A percentile compares a stretch with the other conserved stretches of the same genome.
Conservation (phyloP, 371 early-diverging fungal species). For the Umbelopsis sp. region DNA sequence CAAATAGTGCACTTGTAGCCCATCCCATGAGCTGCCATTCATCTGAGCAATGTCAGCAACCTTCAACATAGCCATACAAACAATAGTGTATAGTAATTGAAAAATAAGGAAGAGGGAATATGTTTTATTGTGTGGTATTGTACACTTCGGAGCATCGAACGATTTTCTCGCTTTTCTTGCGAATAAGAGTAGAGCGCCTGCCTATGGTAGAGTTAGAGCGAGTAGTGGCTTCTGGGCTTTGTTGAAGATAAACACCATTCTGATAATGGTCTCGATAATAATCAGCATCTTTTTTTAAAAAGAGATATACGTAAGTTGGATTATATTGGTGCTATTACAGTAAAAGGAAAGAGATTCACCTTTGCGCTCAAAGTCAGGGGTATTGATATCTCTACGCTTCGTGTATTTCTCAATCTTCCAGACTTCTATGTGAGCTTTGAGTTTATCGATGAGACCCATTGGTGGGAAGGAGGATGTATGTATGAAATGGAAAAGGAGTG, state of each 20-base stretch:
- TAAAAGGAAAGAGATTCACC: constrained; percentile 24
- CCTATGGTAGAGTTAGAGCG: constrained; percentile 20
- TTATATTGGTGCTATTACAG: neutral
- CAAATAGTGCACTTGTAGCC: neutral
- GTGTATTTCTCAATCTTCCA: constrained; percentile 72
- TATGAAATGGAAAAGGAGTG: constrained; percentile 11
- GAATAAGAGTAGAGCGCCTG: constrained; percentile 30
- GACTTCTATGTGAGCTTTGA: constrained; percentile 63
- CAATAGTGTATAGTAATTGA: neutral
- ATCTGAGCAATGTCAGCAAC: neutral
- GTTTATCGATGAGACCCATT: constrained; percentile 63
- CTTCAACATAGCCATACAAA: neutral
- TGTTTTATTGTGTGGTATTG: constrained; percentile 28
- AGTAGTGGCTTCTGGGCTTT: neutral
- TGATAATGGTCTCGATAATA: constrained; percentile 62
- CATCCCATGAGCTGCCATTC: neutral
- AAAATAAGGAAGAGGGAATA: neutral
- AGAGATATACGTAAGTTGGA: constrained; percentile 4
- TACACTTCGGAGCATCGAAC: constrained; percentile 44
- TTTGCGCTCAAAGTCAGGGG: constrained; percentile 66
- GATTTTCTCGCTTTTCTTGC: constrained; percentile 41
- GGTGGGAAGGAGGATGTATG: neutral
- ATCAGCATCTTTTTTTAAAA: constrained; percentile 41
- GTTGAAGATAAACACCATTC: constrained; percentile 59
- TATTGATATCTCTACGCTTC: constrained; percentile 58